Evolutionary conservation across 345 rosid genomes (phyloP).

Genomic region (Eucalyptus pumila): DNA sequence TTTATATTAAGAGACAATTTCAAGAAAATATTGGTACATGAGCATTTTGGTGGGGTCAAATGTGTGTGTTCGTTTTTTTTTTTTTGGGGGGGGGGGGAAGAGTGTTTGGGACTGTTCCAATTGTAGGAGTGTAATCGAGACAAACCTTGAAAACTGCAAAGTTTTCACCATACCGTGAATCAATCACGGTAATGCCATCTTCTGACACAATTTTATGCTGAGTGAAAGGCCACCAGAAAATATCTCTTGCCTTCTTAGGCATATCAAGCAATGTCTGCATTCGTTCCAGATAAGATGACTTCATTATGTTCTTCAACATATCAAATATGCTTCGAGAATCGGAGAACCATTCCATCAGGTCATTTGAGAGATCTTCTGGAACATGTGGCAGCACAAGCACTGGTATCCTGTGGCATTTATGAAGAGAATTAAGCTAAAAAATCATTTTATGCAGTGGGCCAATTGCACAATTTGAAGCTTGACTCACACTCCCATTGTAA

Average conservation of each 20-base stretch:
- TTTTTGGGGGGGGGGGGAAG: fast-evolving
- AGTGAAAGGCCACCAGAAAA: conserved; percentile 99
- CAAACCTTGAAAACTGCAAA: conserved; percentile 79
- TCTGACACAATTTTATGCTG: conserved; percentile 74
- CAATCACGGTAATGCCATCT: conserved; percentile 66
- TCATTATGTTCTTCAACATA: conserved; percentile 47
- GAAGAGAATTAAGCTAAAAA: background rate
- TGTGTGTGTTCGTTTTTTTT: background rate
- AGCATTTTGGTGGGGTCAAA: background rate
- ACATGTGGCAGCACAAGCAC: conserved; percentile 75
- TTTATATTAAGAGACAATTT: background rate
- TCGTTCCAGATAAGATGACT: conserved; percentile 47
- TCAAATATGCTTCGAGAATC: conserved; percentile 44
- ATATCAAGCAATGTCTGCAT: conserved; percentile 43
- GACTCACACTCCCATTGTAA: background rate
- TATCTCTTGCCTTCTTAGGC: conserved; percentile 61
- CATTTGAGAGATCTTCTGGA: conserved; percentile 69
- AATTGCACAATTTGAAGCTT: background rate
- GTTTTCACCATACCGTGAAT: conserved; percentile 88
- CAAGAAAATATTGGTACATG: background rate
- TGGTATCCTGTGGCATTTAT: conserved; percentile 39
- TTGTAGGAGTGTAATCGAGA: background rate
- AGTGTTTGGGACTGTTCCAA: background rate
- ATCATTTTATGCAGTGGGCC: background rate
- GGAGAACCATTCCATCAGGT: conserved; percentile 76